phyloP scores from a whole-genome alignment of 2,329 filamentous ascomycete species.

The Colletotrichum magnum region DNA sequence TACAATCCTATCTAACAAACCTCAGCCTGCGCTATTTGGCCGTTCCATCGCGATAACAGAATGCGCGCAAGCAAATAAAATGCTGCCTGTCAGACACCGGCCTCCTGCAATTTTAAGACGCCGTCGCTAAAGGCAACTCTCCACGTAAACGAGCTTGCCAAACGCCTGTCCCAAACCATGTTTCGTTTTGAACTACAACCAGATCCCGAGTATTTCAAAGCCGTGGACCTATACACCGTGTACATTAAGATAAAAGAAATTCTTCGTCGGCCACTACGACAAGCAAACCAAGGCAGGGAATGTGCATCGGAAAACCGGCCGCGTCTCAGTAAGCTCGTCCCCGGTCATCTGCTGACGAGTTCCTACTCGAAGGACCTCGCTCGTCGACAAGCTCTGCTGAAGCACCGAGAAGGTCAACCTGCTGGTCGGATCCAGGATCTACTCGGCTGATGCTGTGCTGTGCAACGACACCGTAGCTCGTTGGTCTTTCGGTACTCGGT shows the following conservation, averaged over 20 bases:
- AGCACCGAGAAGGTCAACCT: constrained; percentile 64
- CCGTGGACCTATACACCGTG: constrained; percentile 29
- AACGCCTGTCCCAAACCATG: constrained; percentile 24
- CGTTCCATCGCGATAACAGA: neutral
- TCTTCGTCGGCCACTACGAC: neutral
- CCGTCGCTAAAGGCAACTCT: constrained; percentile 35
- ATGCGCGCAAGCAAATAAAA: neutral
- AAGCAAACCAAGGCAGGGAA: constrained; percentile 4
- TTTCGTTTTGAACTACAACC: constrained; percentile 3
- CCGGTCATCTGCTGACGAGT: constrained; percentile 31
- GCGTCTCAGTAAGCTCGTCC: constrained; percentile 13
- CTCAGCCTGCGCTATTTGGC: too few species aligned
- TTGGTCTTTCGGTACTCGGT: constrained; percentile 62
- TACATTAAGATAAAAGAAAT: constrained; percentile 9
- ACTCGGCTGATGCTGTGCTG: constrained; percentile 71
- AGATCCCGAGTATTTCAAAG: neutral
- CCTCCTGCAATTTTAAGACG: constrained; percentile 36
- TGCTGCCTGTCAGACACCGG: constrained; percentile 29
- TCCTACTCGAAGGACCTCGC: constrained; percentile 30
- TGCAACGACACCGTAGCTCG: constrained; percentile 70
- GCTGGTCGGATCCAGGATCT: constrained; percentile 60
- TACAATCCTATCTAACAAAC: too few species aligned
- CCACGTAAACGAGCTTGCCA: constrained; percentile 15
- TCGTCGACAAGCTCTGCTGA: constrained; percentile 71
- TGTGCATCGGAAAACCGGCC: neutral